Percentiles rank a stretch among this genome's conserved stretches.
Evolutionary conservation across 2,329 filamentous ascomycete genomes (phyloP).

Genomic region (Cytospora leucostoma): DNA sequence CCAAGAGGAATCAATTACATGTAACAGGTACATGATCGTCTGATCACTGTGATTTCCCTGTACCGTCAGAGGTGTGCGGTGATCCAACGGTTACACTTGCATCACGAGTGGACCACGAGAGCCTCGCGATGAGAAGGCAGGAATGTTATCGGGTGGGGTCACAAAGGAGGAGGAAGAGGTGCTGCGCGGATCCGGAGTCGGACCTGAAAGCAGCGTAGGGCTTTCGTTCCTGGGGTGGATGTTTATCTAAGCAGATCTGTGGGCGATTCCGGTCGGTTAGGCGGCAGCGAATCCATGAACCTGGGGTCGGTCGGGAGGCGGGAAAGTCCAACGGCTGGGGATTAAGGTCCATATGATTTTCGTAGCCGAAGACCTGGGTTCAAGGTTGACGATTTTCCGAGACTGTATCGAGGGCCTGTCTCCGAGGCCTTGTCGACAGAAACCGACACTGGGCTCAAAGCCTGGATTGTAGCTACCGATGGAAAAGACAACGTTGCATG

Average conservation of each 20-base stretch:
- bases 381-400: neutral
- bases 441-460: neutral
- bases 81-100: neutral
- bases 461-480: neutral
- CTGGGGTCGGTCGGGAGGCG: neutral
- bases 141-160: neutral
- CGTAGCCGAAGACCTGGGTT: neutral
- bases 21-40: neutral
- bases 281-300: conserved; percentile 10
- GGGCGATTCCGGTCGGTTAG: conserved; percentile 15
- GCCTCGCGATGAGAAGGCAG: neutral
- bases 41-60: neutral
- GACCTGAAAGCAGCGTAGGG: conserved; percentile 12
- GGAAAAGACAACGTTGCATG: neutral
- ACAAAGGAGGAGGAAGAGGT: neutral
- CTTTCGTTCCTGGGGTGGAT: neutral
- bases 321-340: neutral
- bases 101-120: neutral
- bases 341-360: neutral
- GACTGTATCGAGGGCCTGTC: too few species aligned
- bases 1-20: neutral
- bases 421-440: neutral
- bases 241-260: conserved; percentile 17
- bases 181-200: neutral
- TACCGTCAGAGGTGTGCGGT: neutral